Evolutionary conservation across 2,329 filamentous ascomycete genomes (phyloP).

Genomic region (Neonectria hederae): DNA sequence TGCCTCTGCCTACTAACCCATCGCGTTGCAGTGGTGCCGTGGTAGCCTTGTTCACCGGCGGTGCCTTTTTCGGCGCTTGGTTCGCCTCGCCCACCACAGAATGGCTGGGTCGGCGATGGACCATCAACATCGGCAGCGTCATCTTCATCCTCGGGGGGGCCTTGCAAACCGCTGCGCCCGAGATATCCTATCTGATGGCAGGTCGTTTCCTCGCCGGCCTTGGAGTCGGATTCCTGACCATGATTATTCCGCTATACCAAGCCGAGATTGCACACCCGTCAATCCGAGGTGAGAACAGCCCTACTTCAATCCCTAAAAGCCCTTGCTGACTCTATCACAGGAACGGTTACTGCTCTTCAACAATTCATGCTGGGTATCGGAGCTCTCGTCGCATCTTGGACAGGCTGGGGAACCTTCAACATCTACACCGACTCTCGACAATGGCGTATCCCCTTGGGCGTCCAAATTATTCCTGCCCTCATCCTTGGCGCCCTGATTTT

Average conservation of each 20-base stretch:
- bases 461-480: conserved; percentile 75
- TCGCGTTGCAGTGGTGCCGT: conserved; percentile 19
- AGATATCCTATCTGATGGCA: conserved; percentile 70
- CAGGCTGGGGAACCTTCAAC: conserved; percentile 62
- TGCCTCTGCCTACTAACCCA: not conserved
- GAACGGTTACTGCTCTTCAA: conserved; percentile 72
- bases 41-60: conserved; percentile 23
- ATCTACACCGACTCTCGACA: conserved; percentile 42
- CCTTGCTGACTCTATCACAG: conserved; percentile 8
- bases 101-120: conserved; percentile 71
- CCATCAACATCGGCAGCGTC: conserved; percentile 73
- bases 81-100: conserved; percentile 50
- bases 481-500: conserved; percentile 71
- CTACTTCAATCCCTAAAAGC: too few species aligned
- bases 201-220: conserved; percentile 75
- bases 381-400: conserved; percentile 76
- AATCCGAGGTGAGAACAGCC: conserved; percentile 80
- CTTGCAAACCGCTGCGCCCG: conserved; percentile 74
- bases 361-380: conserved; percentile 86
- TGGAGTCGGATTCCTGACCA: conserved; percentile 56
- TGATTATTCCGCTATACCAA: conserved; percentile 70
- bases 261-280: conserved; percentile 80
- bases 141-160: conserved; percentile 77
- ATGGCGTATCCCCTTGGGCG: conserved; percentile 59
- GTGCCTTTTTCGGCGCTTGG: conserved; percentile 26